Base-by-base conservation (phyloP, 2,329 filamentous ascomycete species). In the Lasiodiplodia theobromae region DNA sequence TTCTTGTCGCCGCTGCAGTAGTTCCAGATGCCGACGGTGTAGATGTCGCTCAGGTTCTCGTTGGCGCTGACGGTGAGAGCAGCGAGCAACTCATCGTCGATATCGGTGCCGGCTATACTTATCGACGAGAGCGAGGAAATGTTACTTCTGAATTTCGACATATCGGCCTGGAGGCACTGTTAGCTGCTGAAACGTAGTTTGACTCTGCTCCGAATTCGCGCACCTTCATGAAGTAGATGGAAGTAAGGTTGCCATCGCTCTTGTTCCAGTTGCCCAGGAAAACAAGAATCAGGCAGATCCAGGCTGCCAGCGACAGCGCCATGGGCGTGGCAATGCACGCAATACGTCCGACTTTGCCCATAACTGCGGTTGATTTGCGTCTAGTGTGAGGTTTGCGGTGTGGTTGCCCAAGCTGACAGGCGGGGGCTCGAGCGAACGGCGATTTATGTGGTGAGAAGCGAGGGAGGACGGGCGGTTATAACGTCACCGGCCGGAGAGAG, bases 321-420 rank as follows among this genome's bases (percentile, higher is more conserved):
- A 97, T 94, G 70, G 95, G 95, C 84, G 94, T 84, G 81, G 92
- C 88, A 82, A 98, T 96, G 82, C 94, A 97, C 79, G 92, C 84
- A 75, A 95, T 88, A 77, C 95, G 89, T 73, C 93, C 94, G 77
- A 87, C 85, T 82, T 91, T 89, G 71, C 89, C 89, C 90, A 92
- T 92, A n/a, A 11, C 64, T 68, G 67, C 67, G 31, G 49, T 34
- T 51, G 21, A 10, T 18, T 16, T 21, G 38, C 11, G 21, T n/a
- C n/a, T 31, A 51, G 52, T 10, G 18, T 54, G 25, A 23, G 18
- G 8, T 25, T 6, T 14, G 53, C 14, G 14, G 60, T 25, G 31
- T 18, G 12, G 7, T 34, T 16, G 28, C 28, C 28, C 28, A 60
- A 44, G 56, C 56, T 38, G 31, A 25, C 56, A 25, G n/a, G 16